These are phyloP conservation scores for Blastobotrys indianensis DNA, from an alignment of 1,139 yeast species.

Conservation along the genomic window DNA sequence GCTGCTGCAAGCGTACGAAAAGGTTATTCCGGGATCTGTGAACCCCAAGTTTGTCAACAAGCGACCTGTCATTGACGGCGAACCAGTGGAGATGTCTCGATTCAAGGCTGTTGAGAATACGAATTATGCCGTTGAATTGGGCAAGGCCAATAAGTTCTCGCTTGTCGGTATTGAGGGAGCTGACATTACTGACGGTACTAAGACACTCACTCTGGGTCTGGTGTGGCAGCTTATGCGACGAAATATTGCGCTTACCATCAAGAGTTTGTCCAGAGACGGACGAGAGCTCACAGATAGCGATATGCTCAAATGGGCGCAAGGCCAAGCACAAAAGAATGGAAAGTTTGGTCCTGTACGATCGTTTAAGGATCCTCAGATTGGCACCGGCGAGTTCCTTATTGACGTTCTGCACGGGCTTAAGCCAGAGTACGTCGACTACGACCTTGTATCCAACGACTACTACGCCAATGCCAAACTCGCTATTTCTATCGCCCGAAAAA, in stretches of 20 bases:
- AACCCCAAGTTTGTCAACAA: constrained; percentile 76
- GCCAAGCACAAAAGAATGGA: constrained; percentile 79
- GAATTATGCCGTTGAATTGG: constrained; percentile 92
- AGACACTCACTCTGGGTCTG: constrained; percentile 82
- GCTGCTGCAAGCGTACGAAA: constrained; percentile 87
- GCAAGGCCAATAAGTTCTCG: constrained; percentile 86
- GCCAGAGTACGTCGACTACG: constrained; percentile 97
- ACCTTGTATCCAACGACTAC: constrained; percentile 73
- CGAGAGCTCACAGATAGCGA: constrained; percentile 74
- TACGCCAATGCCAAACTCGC: constrained; percentile 96
- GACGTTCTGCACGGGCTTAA: constrained; percentile 90
- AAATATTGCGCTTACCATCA: constrained; percentile 79
- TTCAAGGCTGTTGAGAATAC: constrained; percentile 96
- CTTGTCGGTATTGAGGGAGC: constrained; percentile 98
- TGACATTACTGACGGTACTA: constrained; percentile 92
- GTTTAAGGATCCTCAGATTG: constrained; percentile 71
- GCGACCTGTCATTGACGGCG: constrained; percentile 57
- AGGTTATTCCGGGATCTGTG: constrained; percentile 91
- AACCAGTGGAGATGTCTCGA: constrained; percentile 57
- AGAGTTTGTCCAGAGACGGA: constrained; percentile 65
- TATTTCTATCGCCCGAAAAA: constrained; percentile 94
- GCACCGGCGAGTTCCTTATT: constrained; percentile 74
- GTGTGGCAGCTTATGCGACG: constrained; percentile 99
- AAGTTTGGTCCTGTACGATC: constrained; percentile 64
- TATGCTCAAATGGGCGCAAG: constrained; percentile 90